These are phyloP conservation scores for Cardamine chenopodiifolia DNA, from an alignment of 345 rosid genomes.

Conservation along the genomic window DNA sequence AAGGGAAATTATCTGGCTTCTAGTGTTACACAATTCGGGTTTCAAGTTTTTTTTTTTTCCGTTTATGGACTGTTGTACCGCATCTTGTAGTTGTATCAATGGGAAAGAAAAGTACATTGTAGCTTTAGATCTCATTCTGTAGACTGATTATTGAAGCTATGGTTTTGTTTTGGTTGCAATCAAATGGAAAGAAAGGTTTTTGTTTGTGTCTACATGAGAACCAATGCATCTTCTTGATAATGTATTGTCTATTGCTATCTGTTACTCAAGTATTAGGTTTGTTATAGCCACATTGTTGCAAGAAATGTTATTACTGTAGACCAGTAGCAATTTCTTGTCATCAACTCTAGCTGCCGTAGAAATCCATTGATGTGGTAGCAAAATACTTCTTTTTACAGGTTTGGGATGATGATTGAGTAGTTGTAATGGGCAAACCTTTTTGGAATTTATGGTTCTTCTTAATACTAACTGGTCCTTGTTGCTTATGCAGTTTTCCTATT, in stretches of 20 bases:
- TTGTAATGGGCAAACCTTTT: neutral
- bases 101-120: neutral
- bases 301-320: neutral
- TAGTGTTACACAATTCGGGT: neutral
- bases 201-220: slow-evolving; percentile 12
- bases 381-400: neutral
- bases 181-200: neutral
- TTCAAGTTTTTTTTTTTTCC: neutral
- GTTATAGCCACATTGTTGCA: slow-evolving; percentile 28
- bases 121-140: slow-evolving; percentile 29
- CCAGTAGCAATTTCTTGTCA: slow-evolving; percentile 4
- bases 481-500: slow-evolving; percentile 72
- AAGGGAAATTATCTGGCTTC: neutral
- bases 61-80: neutral
- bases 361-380: neutral
- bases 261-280: slow-evolving; percentile 5
- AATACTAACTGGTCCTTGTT: slow-evolving; percentile 8
- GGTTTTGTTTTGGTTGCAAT: slow-evolving; percentile 24
- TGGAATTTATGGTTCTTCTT: neutral
- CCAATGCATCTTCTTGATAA: neutral
- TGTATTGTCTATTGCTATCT: neutral
- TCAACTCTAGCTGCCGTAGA: neutral
- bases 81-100: slow-evolving; percentile 2
- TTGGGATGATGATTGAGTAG: neutral
- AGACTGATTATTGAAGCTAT: neutral